Percentiles rank a stretch among this genome's conserved stretches.
phyloP scores from a whole-genome alignment of 345 rosid genomes.

The Trapa bicornis region DNA sequence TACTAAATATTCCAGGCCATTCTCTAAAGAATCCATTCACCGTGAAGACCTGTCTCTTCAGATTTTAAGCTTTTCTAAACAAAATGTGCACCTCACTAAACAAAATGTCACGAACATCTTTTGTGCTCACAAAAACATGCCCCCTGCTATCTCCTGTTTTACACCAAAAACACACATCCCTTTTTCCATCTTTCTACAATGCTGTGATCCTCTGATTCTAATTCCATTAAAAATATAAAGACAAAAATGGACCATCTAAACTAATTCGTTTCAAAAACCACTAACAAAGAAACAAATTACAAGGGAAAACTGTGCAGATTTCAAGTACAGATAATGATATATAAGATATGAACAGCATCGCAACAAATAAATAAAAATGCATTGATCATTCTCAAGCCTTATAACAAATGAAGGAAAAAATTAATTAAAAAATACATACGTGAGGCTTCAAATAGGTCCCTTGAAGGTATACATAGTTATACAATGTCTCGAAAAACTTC shows the following conservation, averaged over 20 bases:
- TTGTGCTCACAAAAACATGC: too few species aligned
- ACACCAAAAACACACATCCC: too few species aligned
- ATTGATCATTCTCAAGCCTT: not conserved
- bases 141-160: too few species aligned
- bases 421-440: constrained; percentile 28
- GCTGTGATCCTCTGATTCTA: not conserved
- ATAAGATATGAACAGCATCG: not conserved
- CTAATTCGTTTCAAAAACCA: not conserved
- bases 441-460: constrained; percentile 84
- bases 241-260: not conserved
- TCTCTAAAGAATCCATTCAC: too few species aligned
- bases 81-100: too few species aligned
- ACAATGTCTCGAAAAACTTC: constrained; percentile 41
- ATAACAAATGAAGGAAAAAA: constrained; percentile 2
- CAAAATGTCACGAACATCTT: too few species aligned
- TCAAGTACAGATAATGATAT: not conserved
- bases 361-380: not conserved
- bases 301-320: not conserved
- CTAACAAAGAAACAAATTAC: not conserved
- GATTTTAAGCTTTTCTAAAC: too few species aligned
- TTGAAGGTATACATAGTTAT: constrained; percentile 77
- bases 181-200: too few species aligned
- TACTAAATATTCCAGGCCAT: too few species aligned
- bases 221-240: not conserved
- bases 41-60: too few species aligned